Percentiles rank a stretch among this genome's conserved stretches.
phyloP scores from a whole-genome alignment of 2,329 filamentous ascomycete species.

The Penicillium capsulatum region DNA sequence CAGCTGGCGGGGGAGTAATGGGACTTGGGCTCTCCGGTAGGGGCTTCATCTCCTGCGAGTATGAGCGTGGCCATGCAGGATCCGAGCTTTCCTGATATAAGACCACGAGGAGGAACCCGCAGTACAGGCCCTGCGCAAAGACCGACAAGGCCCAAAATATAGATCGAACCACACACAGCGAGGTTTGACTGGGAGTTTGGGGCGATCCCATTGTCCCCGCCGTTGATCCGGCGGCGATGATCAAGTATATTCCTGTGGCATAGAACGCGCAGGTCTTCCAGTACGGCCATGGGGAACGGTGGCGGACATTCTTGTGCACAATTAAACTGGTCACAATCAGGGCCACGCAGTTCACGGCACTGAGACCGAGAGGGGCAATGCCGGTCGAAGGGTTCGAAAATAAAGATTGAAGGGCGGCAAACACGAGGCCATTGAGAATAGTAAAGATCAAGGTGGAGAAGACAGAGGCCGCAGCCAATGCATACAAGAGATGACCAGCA shows the following conservation, averaged over 20 bases:
- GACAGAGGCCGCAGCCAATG: conserved; percentile 25
- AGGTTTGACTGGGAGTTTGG: conserved; percentile 10
- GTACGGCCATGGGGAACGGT: conserved; percentile 10
- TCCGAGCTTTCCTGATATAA: conserved; percentile 10
- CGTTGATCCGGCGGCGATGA: conserved; percentile 23
- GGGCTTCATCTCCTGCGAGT: conserved; percentile 24
- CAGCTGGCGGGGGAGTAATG: conserved; percentile 11
- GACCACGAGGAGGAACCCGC: conserved; percentile 25
- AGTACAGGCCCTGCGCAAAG: conserved; percentile 30
- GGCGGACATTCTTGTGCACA: conserved; percentile 18
- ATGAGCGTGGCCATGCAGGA: conserved; percentile 21
- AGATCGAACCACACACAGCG: conserved; percentile 35
- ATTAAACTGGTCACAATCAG: conserved; percentile 20
- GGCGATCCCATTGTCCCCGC: conserved; percentile 29
- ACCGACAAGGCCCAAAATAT: conserved; percentile 34
- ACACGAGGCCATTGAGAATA: conserved; percentile 29
- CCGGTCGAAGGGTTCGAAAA: conserved; percentile 15
- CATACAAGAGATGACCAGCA: conserved; percentile 16
- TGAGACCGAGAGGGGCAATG: conserved; percentile 24
- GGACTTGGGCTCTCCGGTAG: conserved; percentile 13
- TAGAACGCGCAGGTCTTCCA: conserved; percentile 21
- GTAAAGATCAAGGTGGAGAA: conserved; percentile 24
- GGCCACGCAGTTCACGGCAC: conserved; percentile 24
- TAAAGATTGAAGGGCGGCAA: conserved; percentile 20
- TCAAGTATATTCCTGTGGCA: conserved; percentile 23